A percentile compares a stretch with the other conserved stretches of the same genome.
phyloP scores from a whole-genome alignment of 2,329 filamentous ascomycete genomes.

The Ophiocordyceps camponoti-rufipedis region DNA sequence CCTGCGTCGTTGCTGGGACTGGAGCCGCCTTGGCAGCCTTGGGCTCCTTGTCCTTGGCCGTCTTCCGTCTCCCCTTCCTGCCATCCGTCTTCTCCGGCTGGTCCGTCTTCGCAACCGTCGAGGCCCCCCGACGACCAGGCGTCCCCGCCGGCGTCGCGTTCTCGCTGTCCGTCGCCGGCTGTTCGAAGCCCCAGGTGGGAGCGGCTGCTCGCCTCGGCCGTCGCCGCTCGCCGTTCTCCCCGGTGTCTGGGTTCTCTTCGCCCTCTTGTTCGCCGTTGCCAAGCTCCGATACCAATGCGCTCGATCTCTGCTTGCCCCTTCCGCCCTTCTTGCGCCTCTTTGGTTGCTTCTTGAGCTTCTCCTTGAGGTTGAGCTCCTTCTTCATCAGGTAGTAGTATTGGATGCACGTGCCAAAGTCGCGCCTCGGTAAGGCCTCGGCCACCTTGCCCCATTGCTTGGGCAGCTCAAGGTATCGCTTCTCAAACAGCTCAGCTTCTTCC shows the following conservation, averaged over 20 bases:
- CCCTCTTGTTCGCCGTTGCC: constrained; percentile 39
- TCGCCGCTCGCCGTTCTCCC: constrained; percentile 41
- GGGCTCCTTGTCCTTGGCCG: constrained; percentile 20
- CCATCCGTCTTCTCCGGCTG: constrained; percentile 26
- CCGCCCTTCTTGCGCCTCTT: constrained; percentile 37
- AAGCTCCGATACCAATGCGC: constrained; percentile 47
- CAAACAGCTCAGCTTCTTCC: constrained; percentile 52
- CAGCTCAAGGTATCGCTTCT: constrained; percentile 54
- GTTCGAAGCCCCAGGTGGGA: constrained; percentile 54
- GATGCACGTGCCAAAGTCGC: constrained; percentile 64
- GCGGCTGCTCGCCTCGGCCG: constrained; percentile 47
- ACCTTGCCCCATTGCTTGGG: constrained; percentile 74
- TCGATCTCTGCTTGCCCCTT: constrained; percentile 40
- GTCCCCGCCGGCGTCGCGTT: constrained; percentile 37
- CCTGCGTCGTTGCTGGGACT: constrained; percentile 12
- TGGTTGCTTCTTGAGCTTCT: constrained; percentile 50
- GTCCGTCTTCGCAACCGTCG: constrained; percentile 20
- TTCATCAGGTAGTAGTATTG: constrained; percentile 76
- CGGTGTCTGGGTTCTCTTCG: constrained; percentile 35
- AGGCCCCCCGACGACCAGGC: constrained; percentile 30
- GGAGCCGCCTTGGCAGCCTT: constrained; percentile 21
- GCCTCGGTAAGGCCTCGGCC: constrained; percentile 44
- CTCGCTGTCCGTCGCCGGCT: constrained; percentile 39
- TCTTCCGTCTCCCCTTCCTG: constrained; percentile 18
- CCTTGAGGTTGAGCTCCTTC: constrained; percentile 57